Conservation (phyloP, 2,329 filamentous ascomycete genomes). For the Alternaria atra region DNA sequence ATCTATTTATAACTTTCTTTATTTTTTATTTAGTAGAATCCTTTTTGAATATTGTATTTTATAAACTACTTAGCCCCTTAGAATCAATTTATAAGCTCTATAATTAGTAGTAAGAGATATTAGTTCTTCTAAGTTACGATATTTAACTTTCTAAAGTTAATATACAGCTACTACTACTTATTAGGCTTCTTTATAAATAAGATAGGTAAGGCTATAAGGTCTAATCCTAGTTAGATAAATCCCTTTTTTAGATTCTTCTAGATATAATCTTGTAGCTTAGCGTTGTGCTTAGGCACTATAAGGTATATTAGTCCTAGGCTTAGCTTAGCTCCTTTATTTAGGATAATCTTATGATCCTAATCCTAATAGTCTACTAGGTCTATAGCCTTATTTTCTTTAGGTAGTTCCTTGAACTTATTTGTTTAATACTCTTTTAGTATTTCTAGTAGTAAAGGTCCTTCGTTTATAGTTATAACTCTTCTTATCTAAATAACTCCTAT, state of each 20-base stretch:
- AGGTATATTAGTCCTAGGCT: constrained; percentile 4
- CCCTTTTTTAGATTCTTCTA: constrained; percentile 2
- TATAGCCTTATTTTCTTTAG: neutral
- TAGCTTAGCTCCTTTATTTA: neutral
- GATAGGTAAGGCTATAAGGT: too few relatives aligned
- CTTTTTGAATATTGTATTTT: neutral
- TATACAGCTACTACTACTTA: neutral
- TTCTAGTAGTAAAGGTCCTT: constrained; percentile 1
- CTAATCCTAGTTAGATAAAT: neutral
- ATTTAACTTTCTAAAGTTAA: neutral
- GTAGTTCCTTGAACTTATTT: neutral
- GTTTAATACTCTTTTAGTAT: constrained; percentile 1
- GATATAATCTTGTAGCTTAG: constrained; percentile 1
- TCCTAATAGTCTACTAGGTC: neutral
- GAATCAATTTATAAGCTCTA: neutral
- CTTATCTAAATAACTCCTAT: neutral
- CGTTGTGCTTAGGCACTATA: neutral
- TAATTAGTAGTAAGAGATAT: neutral
- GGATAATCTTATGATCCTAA: neutral
- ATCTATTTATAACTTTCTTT: too few relatives aligned
- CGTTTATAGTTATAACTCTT: neutral
- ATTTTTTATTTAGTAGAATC: too few relatives aligned
- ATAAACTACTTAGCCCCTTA: neutral
- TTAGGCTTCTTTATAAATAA: neutral
- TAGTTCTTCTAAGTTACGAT: neutral